These are phyloP conservation scores for Leonotis leonurus DNA, from an alignment of 257 asterid species.

Conservation along the genomic window DNA sequence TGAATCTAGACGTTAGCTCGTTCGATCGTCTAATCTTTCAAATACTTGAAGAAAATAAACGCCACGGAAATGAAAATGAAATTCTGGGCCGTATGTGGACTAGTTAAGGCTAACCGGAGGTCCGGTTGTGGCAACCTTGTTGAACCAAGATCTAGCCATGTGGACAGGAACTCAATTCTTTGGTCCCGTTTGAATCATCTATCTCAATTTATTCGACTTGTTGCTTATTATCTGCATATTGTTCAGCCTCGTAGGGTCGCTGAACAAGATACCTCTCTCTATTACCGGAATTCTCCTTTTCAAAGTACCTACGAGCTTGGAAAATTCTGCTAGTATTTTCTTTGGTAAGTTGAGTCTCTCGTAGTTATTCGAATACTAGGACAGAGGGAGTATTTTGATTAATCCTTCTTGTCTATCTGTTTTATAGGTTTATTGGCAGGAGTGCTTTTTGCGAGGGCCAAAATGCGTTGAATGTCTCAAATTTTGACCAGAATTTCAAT, in stretches of 20 bases:
- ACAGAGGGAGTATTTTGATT: no score
- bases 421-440: slow-evolving; percentile 67
- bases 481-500: no score
- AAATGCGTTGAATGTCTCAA: slow-evolving; percentile 42
- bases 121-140: no score
- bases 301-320: slow-evolving; percentile 72
- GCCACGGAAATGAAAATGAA: no score
- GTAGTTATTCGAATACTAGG: no score
- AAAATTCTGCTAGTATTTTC: slow-evolving; percentile 71
- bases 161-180: no score
- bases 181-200: background rate
- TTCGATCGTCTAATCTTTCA: no score
- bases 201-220: no score
- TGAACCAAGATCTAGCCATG: no score
- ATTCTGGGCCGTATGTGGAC: no score
- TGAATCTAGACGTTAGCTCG: background rate
- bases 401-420: background rate
- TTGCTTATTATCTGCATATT: slow-evolving; percentile 3
- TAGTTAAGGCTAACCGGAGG: no score
- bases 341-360: slow-evolving; percentile 62
- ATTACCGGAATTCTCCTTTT: slow-evolving; percentile 76
- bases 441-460: slow-evolving; percentile 74
- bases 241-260: slow-evolving; percentile 81
- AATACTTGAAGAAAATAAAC: no score
- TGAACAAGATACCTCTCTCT: slow-evolving; percentile 87